phyloP scores from a whole-genome alignment of 768 basidiomycete species.

The Hygrophoropsis aurantiaca region DNA sequence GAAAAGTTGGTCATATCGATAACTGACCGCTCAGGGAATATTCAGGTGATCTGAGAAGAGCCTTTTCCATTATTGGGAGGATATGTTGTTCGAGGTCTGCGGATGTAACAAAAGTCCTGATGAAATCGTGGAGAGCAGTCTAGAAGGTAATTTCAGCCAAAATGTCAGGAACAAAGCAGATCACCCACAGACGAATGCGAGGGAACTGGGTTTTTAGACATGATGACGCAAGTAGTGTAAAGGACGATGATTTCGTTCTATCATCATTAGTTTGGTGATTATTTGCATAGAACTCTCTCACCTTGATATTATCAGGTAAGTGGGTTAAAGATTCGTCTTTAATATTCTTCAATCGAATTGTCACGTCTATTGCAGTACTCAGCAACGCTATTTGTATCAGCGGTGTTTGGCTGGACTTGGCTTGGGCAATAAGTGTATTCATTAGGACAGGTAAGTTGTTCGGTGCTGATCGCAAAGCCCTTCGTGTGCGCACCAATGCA shows the following conservation, averaged over 20 bases:
- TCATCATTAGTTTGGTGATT: background rate
- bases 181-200: slow-evolving; percentile 55
- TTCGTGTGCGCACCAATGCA: slow-evolving; percentile 57
- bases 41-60: slow-evolving; percentile 81
- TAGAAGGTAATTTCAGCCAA: slow-evolving; percentile 23
- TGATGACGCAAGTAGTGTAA: slow-evolving; percentile 62
- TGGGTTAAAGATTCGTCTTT: slow-evolving; percentile 41
- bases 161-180: background rate
- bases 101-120: slow-evolving; percentile 47
- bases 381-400: slow-evolving; percentile 51
- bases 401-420: slow-evolving; percentile 49
- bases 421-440: slow-evolving; percentile 47
- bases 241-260: slow-evolving; percentile 59
- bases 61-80: slow-evolving; percentile 77
- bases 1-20: background rate
- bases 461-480: slow-evolving; percentile 68
- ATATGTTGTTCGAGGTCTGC: slow-evolving; percentile 54
- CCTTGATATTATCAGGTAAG: slow-evolving; percentile 49
- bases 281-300: slow-evolving; percentile 14
- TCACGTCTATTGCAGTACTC: slow-evolving; percentile 69
- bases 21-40: slow-evolving; percentile 61
- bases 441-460: slow-evolving; percentile 51
- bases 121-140: slow-evolving; percentile 62
- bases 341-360: slow-evolving; percentile 62
- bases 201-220: slow-evolving; percentile 64